Base-by-base conservation (phyloP, 78 protist genomes). In the Emiliania huxleyi region DNA sequence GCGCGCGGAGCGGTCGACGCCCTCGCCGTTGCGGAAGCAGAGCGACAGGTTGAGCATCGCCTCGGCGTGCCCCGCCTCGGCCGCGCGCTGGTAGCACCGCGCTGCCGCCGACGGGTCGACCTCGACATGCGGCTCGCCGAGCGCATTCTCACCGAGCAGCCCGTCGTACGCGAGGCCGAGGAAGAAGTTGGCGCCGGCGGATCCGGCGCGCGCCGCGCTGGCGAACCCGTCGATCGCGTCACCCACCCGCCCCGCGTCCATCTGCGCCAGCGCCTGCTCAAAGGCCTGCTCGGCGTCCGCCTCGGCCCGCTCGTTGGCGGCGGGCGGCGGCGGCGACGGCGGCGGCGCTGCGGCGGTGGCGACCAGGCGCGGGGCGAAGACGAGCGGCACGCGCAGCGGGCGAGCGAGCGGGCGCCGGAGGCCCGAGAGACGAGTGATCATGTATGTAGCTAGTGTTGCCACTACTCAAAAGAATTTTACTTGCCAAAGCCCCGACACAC, bases 21-120 rank as follows among this genome's bases (percentile, higher is more conserved):
- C 81, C 3, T 71, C 81, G 5, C 81, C 81, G 21, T 71, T 3
- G 45, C 81, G 81, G 42, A 33, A 71, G 42, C 81, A 71, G 42
- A 71, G 42, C n/a, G 81, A 2, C 12, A 71, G 81, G 81, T 71
- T 71, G n/a, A 71, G 5, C 81, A 35, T 35, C 81, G 81, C 81
- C 42, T 71, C 81, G n/a, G 81, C 81, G 22, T 71, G 81, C 23
- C 81, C 81, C 43, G 33, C 81, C 33, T 71, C 81, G 2, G 81
- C 42, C 44, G 81, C 81, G 81, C 81, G 81, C 43, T 8, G 37
- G 81, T 71, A 71, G 81, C 81, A 71, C 40, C 81, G 81, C 40
- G 3, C 15, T 11, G 81, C 81, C 40, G 81, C 81, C 44, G 4
- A 8, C 19, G 81, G 29, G 3, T 29, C 37, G 15, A 40, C 40